Conservation (phyloP, 2,329 filamentous ascomycete species). For the Beauveria rudraprayagi region DNA sequence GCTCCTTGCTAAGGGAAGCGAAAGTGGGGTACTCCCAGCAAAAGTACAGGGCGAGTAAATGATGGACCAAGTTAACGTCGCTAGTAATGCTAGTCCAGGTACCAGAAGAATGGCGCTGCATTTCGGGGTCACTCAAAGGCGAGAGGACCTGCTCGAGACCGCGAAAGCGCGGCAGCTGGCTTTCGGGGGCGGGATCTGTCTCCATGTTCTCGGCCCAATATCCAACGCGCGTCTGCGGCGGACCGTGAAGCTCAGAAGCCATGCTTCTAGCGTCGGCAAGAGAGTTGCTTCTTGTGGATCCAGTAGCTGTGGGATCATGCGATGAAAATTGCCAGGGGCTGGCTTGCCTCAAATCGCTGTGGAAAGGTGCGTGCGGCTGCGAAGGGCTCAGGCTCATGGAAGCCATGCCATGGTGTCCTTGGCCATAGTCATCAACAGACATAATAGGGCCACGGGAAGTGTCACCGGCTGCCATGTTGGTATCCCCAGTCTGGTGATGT, state of each 20-base stretch:
- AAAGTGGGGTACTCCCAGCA: constrained; percentile 73
- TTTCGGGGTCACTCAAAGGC: constrained; percentile 35
- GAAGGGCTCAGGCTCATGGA: constrained; percentile 21
- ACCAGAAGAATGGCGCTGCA: constrained; percentile 29
- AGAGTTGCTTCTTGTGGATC: constrained; percentile 39
- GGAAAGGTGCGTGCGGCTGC: constrained; percentile 20
- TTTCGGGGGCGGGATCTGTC: constrained; percentile 25
- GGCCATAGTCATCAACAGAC: constrained; percentile 7
- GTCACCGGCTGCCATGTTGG: constrained; percentile 8
- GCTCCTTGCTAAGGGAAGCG: constrained; percentile 62
- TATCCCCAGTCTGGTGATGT: constrained; percentile 12
- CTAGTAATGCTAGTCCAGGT: constrained; percentile 55
- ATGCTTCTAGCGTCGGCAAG: constrained; percentile 40
- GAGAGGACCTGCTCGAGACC: constrained; percentile 42
- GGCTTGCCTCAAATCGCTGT: constrained; percentile 33
- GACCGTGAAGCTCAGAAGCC: constrained; percentile 31
- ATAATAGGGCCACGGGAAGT: constrained; percentile 19
- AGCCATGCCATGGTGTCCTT: constrained; percentile 22
- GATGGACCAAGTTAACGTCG: constrained; percentile 51
- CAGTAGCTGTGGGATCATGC: constrained; percentile 31
- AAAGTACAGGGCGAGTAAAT: constrained; percentile 60
- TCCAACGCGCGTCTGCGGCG: constrained; percentile 38
- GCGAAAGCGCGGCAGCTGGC: constrained; percentile 24
- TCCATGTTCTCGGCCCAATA: constrained; percentile 41
- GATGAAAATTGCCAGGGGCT: constrained; percentile 43